Evolutionary conservation across 1,139 yeast genomes (phyloP).

Genomic region (Yamadazyma epiphylla): DNA sequence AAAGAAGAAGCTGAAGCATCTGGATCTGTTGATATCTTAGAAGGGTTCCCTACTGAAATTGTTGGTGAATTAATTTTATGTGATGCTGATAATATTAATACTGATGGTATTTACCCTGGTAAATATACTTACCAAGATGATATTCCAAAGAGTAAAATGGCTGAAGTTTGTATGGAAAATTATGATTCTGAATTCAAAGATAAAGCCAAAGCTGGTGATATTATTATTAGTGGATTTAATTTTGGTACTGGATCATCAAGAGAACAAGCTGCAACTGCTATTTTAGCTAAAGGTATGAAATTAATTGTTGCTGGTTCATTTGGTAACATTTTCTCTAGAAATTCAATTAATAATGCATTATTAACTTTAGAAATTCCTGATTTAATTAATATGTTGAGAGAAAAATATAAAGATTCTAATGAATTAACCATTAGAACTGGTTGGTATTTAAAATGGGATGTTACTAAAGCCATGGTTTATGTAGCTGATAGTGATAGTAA

Average conservation of each 20-base stretch:
- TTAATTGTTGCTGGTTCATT: constrained; percentile 95
- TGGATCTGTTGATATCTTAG: constrained; percentile 63
- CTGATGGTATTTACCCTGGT: constrained; percentile 98
- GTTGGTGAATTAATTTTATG: constrained; percentile 91
- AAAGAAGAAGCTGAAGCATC: constrained; percentile 29
- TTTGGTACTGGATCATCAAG: constrained; percentile 99
- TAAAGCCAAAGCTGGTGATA: constrained; percentile 85
- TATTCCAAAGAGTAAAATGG: constrained; percentile 91
- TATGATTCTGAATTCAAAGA: constrained; percentile 83
- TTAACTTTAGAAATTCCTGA: constrained; percentile 91
- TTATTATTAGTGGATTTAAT: constrained; percentile 86
- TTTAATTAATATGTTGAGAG: constrained; percentile 72
- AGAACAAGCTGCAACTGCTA: constrained; percentile 98
- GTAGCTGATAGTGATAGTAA: constrained; percentile 69
- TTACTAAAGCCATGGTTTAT: constrained; percentile 72
- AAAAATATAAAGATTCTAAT: constrained; percentile 49
- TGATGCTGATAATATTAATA: constrained; percentile 96
- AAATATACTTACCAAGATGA: constrained; percentile 98
- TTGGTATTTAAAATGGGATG: constrained; percentile 91
- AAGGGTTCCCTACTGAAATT: constrained; percentile 86
- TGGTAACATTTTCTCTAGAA: constrained; percentile 93
- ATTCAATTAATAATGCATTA: constrained; percentile 92
- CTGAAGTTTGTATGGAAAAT: constrained; percentile 98
- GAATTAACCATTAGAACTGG: constrained; percentile 94
- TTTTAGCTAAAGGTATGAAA: constrained; percentile 88